A percentile compares a stretch with the other conserved stretches of the same genome.
Evolutionary conservation across 2,329 filamentous ascomycete genomes (phyloP).

Genomic region (Aspergillus fischeri): DNA sequence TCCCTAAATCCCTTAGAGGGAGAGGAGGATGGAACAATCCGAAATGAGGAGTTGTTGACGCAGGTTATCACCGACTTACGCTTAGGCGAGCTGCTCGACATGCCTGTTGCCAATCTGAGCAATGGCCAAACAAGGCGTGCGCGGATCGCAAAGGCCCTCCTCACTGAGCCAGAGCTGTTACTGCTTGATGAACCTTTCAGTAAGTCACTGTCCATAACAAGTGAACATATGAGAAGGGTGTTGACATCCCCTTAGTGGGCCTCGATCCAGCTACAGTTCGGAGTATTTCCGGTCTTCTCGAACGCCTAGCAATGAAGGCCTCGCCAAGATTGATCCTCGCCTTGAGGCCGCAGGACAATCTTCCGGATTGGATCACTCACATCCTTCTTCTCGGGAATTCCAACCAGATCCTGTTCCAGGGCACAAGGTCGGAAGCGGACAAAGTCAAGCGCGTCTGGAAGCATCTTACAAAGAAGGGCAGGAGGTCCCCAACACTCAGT

Average conservation of each 20-base stretch:
- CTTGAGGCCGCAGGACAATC: slow-evolving; percentile 75
- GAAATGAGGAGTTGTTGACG: slow-evolving; percentile 51
- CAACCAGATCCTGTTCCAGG: slow-evolving; percentile 62
- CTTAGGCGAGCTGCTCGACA: slow-evolving; percentile 64
- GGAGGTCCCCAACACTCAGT: neutral
- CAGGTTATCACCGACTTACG: slow-evolving; percentile 67
- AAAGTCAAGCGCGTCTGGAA: slow-evolving; percentile 27
- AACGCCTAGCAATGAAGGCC: slow-evolving; percentile 61
- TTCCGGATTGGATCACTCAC: slow-evolving; percentile 90
- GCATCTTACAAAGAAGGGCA: slow-evolving; percentile 8
- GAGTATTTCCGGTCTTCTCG: slow-evolving; percentile 66
- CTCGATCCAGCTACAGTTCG: slow-evolving; percentile 79
- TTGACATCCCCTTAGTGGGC: slow-evolving; percentile 57
- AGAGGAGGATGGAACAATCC: slow-evolving; percentile 46
- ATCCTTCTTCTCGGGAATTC: slow-evolving; percentile 67
- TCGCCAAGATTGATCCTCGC: slow-evolving; percentile 72
- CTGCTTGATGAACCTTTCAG: slow-evolving; percentile 90
- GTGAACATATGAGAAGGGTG: neutral
- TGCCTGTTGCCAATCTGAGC: slow-evolving; percentile 85
- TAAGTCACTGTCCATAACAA: slow-evolving; percentile 30
- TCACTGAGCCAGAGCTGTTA: slow-evolving; percentile 73
- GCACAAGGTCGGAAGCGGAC: slow-evolving; percentile 61
- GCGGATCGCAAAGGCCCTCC: slow-evolving; percentile 79
- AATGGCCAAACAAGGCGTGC: slow-evolving; percentile 89
- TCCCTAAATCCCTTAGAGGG: slow-evolving; percentile 70